A percentile compares a stretch with the other conserved stretches of the same genome.
Evolutionary conservation across 108 stramenopile genomes (phyloP).

Genomic region (Aurantiochytrium sp.): DNA sequence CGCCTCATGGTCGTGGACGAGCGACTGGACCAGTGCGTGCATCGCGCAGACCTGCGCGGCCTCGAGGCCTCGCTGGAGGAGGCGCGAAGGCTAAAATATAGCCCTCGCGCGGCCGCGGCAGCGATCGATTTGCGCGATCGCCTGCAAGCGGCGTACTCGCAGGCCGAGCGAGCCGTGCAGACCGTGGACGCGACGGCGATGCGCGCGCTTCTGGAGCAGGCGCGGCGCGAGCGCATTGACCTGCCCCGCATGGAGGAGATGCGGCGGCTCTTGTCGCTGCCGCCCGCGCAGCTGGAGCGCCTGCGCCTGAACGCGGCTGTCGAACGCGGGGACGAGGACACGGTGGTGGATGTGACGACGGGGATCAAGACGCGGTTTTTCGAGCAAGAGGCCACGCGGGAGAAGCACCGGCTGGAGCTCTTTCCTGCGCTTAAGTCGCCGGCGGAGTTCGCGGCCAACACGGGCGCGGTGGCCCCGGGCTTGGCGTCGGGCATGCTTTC

Average conservation of each 20-base stretch:
- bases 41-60: not conserved
- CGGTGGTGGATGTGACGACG: slow-evolving; percentile 11
- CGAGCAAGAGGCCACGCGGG: slow-evolving; percentile 11
- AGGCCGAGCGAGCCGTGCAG: not conserved
- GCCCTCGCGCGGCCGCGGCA: not conserved
- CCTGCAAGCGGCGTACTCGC: not conserved
- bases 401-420: not conserved
- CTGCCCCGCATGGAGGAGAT: slow-evolving; percentile 6
- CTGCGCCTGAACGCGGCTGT: slow-evolving; percentile 17
- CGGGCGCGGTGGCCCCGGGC: not conserved
- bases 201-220: not conserved
- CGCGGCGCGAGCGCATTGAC: slow-evolving; percentile 11
- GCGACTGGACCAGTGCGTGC: not conserved
- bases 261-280: not conserved
- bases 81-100: not conserved
- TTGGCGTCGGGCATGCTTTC: slow-evolving; percentile 9
- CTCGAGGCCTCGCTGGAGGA: not conserved
- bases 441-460: not conserved
- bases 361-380: slow-evolving; percentile 24
- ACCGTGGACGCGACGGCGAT: not conserved
- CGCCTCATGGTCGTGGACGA: slow-evolving; percentile 22
- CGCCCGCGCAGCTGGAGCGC: not conserved
- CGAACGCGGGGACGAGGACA: slow-evolving; percentile 17
- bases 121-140: slow-evolving; percentile 11
- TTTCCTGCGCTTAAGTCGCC: slow-evolving; percentile 34